These are phyloP conservation scores for Talaromyces sp. DNA, from an alignment of 2,329 filamentous ascomycete species.

Conservation along the genomic window DNA sequence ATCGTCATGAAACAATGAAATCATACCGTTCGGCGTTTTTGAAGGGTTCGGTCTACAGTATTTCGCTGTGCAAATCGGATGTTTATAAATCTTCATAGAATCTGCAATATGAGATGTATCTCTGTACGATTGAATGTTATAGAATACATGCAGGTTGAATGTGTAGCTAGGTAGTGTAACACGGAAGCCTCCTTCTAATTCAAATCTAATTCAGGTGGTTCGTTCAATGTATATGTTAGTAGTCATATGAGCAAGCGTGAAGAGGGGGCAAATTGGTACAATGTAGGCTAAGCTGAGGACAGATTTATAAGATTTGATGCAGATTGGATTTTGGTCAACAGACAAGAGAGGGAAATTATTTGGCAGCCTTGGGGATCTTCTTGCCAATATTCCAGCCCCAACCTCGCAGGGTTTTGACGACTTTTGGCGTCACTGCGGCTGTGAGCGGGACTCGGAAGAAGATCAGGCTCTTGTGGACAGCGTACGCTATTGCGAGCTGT, in stretches of 20 bases:
- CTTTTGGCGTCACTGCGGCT: slow-evolving; percentile 83
- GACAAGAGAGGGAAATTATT: neutral
- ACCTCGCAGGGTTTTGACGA: slow-evolving; percentile 79
- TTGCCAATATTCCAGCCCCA: slow-evolving; percentile 98
- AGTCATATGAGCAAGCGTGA: neutral
- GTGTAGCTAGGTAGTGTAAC: neutral
- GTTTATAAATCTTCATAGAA: neutral
- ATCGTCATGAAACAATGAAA: neutral
- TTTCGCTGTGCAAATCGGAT: neutral
- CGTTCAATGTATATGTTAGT: neutral
- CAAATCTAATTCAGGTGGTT: neutral
- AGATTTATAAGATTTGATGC: neutral
- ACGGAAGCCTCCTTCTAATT: neutral
- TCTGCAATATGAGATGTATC: neutral
- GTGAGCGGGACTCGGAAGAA: slow-evolving; percentile 92
- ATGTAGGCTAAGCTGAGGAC: neutral
- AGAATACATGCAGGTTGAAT: slow-evolving; percentile 3
- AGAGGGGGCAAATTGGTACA: neutral
- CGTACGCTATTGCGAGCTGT: slow-evolving; percentile 88
- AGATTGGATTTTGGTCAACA: slow-evolving; percentile 6
- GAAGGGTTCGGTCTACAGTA: neutral
- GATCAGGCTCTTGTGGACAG: slow-evolving; percentile 96
- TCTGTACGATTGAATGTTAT: neutral
- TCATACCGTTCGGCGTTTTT: neutral
- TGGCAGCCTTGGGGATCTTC: slow-evolving; percentile 47